phyloP scores from a whole-genome alignment of 768 basidiomycete genomes.

The Megacollybia marginata region DNA sequence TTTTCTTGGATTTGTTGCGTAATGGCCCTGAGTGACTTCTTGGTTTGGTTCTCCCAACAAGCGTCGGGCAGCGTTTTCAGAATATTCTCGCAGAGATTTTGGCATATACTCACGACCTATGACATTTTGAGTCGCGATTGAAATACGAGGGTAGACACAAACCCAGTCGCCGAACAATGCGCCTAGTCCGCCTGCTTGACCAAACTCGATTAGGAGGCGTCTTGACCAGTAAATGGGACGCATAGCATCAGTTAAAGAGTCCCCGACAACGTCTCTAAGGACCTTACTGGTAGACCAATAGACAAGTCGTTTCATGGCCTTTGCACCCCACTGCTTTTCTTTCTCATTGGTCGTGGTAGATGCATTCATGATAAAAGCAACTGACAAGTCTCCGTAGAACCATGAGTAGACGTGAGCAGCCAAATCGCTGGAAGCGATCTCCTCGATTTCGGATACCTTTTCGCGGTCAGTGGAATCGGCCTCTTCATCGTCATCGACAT shows the following conservation, averaged over 20 bases:
- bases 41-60: constrained; percentile 18
- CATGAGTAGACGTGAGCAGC: constrained; percentile 16
- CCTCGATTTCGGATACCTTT: constrained; percentile 10
- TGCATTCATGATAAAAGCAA: constrained; percentile 15
- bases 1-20: constrained; percentile 15
- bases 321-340: constrained; percentile 9
- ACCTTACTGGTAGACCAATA: constrained; percentile 12
- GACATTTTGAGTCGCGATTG: background rate
- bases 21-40: constrained; percentile 12
- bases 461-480: constrained; percentile 16
- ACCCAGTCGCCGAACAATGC: constrained; percentile 20
- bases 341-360: constrained; percentile 6
- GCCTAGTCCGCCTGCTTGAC: constrained; percentile 17
- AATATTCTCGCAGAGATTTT: constrained; percentile 9
- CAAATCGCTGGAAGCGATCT: constrained; percentile 10
- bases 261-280: constrained; percentile 14
- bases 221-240: constrained; percentile 16
- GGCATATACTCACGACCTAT: constrained; percentile 14
- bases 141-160: background rate
- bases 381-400: constrained; percentile 18
- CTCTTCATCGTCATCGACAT: constrained; percentile 15
- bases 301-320: constrained; percentile 14
- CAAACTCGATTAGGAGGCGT: constrained; percentile 11
- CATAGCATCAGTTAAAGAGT: constrained; percentile 19
- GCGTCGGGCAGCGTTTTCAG: constrained; percentile 13